Conservation (phyloP, 2,329 filamentous ascomycete species). For the Penicillium sp. region DNA sequence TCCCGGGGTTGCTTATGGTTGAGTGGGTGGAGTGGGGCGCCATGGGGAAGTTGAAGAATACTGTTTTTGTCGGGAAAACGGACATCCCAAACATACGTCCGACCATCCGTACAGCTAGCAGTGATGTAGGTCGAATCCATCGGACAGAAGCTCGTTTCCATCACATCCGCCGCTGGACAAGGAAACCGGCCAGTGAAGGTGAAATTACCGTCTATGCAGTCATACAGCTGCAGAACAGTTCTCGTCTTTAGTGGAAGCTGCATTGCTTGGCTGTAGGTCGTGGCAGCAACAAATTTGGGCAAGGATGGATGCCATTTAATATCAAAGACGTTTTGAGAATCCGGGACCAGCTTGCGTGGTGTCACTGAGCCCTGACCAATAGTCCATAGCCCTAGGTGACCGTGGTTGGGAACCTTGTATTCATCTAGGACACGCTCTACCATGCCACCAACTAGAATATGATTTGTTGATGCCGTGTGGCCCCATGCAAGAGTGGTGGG, state of each 20-base stretch:
- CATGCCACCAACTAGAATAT: slow-evolving; percentile 58
- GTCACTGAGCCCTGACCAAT: slow-evolving; percentile 40
- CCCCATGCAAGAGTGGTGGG: slow-evolving; percentile 55
- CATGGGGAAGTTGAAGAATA: slow-evolving; percentile 55
- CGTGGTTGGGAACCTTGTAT: slow-evolving; percentile 40
- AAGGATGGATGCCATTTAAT: slow-evolving; percentile 56
- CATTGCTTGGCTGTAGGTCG: slow-evolving; percentile 31
- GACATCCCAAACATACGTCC: slow-evolving; percentile 62
- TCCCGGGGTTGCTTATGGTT: slow-evolving; percentile 44
- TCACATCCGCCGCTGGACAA: slow-evolving; percentile 62
- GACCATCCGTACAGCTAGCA: slow-evolving; percentile 61
- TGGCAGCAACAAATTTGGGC: slow-evolving; percentile 56
- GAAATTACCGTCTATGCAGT: slow-evolving; percentile 19
- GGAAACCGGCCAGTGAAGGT: slow-evolving; percentile 43
- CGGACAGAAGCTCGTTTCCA: slow-evolving; percentile 57
- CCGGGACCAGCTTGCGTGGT: slow-evolving; percentile 44
- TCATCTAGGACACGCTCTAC: slow-evolving; percentile 41
- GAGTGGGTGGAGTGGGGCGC: slow-evolving; percentile 51
- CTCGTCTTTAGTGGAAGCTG: slow-evolving; percentile 40
- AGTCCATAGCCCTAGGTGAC: slow-evolving; percentile 58
- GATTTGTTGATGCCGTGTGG: slow-evolving; percentile 31
- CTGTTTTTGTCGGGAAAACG: slow-evolving; percentile 46
- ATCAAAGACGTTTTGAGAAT: slow-evolving; percentile 59
- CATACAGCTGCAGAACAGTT: slow-evolving; percentile 57
- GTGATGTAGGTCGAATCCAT: slow-evolving; percentile 51